These are phyloP conservation scores for Ciborinia camelliae DNA, from an alignment of 2,329 filamentous ascomycete genomes.

Conservation along the genomic window DNA sequence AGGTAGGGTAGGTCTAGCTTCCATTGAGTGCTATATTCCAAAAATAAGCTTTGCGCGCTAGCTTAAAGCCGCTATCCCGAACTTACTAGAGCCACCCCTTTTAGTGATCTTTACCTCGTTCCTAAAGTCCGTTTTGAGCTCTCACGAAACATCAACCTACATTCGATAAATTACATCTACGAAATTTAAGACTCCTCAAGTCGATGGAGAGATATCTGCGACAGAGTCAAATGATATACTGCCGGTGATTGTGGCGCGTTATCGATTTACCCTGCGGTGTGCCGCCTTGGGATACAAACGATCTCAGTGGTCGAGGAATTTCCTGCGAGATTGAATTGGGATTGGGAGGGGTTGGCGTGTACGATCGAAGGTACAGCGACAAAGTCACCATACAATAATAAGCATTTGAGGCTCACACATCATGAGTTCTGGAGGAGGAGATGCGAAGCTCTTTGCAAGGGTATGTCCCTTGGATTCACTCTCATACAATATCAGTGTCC, in stretches of 20 bases:
- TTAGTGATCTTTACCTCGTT: conserved; percentile 18
- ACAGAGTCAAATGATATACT: conserved; percentile 23
- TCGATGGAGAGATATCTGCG: conserved; percentile 30
- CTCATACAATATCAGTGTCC: background rate
- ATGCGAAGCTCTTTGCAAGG: conserved; percentile 98
- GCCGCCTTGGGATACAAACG: conserved; percentile 22
- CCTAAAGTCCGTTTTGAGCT: conserved; percentile 17
- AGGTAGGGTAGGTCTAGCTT: no score
- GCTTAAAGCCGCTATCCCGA: conserved; percentile 19
- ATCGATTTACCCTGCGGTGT: conserved; percentile 1
- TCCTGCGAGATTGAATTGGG: conserved; percentile 22
- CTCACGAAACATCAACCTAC: conserved; percentile 19
- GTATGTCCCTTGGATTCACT: conserved; percentile 54
- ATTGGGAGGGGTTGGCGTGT: conserved; percentile 32
- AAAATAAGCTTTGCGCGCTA: conserved; percentile 17
- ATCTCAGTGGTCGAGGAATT: conserved; percentile 31
- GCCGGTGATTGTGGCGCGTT: conserved; percentile 31
- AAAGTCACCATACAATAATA: conserved; percentile 19
- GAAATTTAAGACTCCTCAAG: conserved; percentile 16
- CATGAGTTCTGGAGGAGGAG: conserved; percentile 63
- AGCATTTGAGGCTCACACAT: conserved; percentile 28
- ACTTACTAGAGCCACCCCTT: conserved; percentile 21
- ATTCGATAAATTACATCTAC: conserved; percentile 14
- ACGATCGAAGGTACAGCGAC: conserved; percentile 16
- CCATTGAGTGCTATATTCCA: background rate